These are phyloP conservation scores for Eucalyptus pumila DNA, from an alignment of 345 rosid species.

Conservation along the genomic window DNA sequence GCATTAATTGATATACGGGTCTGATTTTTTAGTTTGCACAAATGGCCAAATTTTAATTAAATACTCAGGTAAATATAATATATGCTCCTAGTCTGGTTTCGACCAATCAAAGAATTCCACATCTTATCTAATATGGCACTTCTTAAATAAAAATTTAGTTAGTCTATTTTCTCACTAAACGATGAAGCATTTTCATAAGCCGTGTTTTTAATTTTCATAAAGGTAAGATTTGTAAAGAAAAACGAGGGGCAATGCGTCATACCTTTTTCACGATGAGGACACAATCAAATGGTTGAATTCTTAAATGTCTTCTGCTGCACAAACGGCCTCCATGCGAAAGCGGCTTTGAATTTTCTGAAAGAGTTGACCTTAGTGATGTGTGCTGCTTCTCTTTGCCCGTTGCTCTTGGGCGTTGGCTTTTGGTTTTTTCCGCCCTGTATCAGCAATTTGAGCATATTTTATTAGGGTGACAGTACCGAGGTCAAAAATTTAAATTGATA, in stretches of 20 bases:
- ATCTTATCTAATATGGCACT: background rate
- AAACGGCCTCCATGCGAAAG: background rate
- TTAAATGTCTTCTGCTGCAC: background rate
- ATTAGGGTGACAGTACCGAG: background rate
- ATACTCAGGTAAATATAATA: background rate
- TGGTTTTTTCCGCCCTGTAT: background rate
- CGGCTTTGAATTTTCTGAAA: background rate
- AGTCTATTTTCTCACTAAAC: background rate
- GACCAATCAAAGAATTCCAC: background rate
- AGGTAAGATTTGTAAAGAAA: background rate
- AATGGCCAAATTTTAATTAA: background rate
- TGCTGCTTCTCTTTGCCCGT: background rate
- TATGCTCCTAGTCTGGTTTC: background rate
- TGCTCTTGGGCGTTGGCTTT: background rate
- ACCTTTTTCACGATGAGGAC: background rate
- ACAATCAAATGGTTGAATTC: background rate
- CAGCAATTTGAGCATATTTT: background rate
- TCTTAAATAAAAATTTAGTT: background rate
- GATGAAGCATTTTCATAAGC: background rate
- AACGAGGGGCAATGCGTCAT: background rate
- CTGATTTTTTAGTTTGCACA: background rate
- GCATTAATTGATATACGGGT: background rate
- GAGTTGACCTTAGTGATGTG: background rate
- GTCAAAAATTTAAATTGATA: too few relatives aligned
- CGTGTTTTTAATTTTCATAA: background rate